A percentile compares a stretch with the other conserved stretches of the same genome.
phyloP scores from a whole-genome alignment of 208 protist genomes.

The Spongospora subterranea region DNA sequence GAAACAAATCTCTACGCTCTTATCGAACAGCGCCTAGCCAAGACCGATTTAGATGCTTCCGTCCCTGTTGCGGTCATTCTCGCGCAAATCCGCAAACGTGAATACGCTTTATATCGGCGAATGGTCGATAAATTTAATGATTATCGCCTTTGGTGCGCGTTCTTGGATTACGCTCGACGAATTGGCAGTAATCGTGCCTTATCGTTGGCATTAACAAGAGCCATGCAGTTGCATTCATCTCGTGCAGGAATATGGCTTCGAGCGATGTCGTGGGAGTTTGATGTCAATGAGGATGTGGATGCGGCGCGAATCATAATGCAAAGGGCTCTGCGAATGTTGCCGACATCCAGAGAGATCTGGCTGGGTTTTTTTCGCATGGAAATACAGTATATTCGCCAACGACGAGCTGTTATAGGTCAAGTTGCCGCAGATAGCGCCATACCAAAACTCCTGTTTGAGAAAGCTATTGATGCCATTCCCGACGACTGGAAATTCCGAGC shows the following conservation, averaged over 20 bases:
- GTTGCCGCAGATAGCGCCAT: background rate
- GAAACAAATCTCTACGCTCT: slow-evolving; percentile 32
- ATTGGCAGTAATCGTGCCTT: background rate
- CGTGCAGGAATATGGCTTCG: background rate
- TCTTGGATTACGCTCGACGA: background rate
- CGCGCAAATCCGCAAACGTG: background rate
- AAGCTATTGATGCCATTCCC: background rate
- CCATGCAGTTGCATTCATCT: background rate
- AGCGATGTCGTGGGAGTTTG: slow-evolving; percentile 34
- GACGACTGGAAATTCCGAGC: background rate
- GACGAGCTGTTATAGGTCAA: background rate
- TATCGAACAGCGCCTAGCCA: background rate
- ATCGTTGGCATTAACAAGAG: background rate
- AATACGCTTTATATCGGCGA: background rate
- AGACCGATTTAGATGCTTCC: background rate
- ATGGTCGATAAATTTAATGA: slow-evolving; percentile 1
- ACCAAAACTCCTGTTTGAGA: background rate
- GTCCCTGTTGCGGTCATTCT: background rate
- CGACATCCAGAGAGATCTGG: background rate
- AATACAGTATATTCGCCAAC: background rate
- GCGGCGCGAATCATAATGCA: slow-evolving; percentile 8
- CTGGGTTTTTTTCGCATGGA: slow-evolving; percentile 34
- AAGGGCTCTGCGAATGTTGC: slow-evolving; percentile 40
- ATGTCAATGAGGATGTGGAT: slow-evolving; percentile 28
- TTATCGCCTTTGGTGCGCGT: background rate